Evolutionary conservation across 345 rosid genomes (phyloP), one percentile per base, ranked within the genome.

Genomic region (Murraya paniculata): DNA sequence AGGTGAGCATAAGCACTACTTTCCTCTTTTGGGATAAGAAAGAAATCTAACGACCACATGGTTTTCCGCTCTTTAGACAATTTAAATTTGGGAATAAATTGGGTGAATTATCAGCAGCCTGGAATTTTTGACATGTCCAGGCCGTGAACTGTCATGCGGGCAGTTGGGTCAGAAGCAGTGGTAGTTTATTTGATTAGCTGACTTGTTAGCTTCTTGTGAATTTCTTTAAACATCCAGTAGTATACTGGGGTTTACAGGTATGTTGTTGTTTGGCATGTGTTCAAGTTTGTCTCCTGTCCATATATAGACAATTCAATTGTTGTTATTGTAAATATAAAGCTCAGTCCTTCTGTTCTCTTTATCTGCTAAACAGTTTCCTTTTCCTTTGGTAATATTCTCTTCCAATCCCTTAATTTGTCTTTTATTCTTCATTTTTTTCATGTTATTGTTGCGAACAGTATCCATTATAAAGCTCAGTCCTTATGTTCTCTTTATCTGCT

Each of bases 1-100:
- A 94, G 96, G 98, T 94, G 80, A 81, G 79, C 53, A 76, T 55
- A 27, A 72, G 50, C 45, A 16, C 53, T 38, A 75, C 48, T 35
- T 61, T 41, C 55, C 53, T 68, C 6, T 45, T 45, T 50, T 48
- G 4, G 55, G 55, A 14, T 11, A 45, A 45, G 53, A 1, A 48
- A 48, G 55, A 16, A 11, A 48, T 48, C 16, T 48, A 48, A 48
- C 3, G 6, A 48, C 19, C 55, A 2, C 55, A 48, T 72, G 4
- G 39, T 18, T 64, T 60, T 39, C 55, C 31, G 35, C 36, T 71
- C 70, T 72, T 58, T 70, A 45, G 55, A 57, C 72, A 65, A 45
- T 79, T 38, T 28, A 73, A 78, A 82, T 45, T 66, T 39, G 69
- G 67, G 53, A 70, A 48, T 30, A 27, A 10, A 61, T 24, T 14